phyloP scores from a whole-genome alignment of 371 early-diverging fungal species.

The Massospora cicadina region DNA sequence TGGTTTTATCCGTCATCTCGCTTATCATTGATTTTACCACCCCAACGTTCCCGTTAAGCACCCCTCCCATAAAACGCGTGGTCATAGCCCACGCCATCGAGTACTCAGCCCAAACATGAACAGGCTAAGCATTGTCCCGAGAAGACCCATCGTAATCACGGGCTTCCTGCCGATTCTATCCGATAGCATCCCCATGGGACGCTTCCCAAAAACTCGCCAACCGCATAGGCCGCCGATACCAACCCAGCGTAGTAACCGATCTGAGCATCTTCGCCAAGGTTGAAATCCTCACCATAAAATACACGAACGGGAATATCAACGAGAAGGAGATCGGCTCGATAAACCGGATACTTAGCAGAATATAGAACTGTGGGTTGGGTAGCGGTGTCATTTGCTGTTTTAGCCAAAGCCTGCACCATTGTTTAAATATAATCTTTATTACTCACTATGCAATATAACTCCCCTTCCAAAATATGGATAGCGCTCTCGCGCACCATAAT shows the following conservation, averaged over 20 bases:
- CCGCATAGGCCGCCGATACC: slow-evolving; percentile 36
- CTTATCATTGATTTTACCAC: slow-evolving; percentile 70
- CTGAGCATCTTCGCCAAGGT: slow-evolving; percentile 11
- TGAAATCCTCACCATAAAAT: slow-evolving; percentile 27
- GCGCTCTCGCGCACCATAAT: too few relatives aligned
- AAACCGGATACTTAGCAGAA: slow-evolving; percentile 37
- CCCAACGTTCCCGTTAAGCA: slow-evolving; percentile 63
- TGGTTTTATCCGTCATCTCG: slow-evolving; percentile 64
- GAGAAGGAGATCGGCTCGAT: slow-evolving; percentile 40
- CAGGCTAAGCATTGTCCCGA: slow-evolving; percentile 45
- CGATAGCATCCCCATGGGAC: slow-evolving; percentile 31
- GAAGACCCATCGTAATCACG: slow-evolving; percentile 57
- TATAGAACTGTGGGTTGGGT: slow-evolving; percentile 29
- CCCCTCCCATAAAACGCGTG: slow-evolving; percentile 45
- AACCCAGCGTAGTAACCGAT: slow-evolving; percentile 37
- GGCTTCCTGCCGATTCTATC: slow-evolving; percentile 63
- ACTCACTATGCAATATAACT: too few relatives aligned
- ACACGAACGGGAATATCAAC: slow-evolving; percentile 39
- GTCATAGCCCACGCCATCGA: slow-evolving; percentile 43
- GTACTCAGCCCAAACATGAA: slow-evolving; percentile 56
- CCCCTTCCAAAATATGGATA: too few relatives aligned
- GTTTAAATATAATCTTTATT: too few relatives aligned
- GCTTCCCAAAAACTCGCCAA: slow-evolving; percentile 36
- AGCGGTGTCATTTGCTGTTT: slow-evolving; percentile 29
- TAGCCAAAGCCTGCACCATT: too few relatives aligned